Evolutionary conservation across 2,329 filamentous ascomycete genomes (phyloP), one percentile per base, ranked within the genome.

Genomic region (Pseudogymnoascus sp.): DNA sequence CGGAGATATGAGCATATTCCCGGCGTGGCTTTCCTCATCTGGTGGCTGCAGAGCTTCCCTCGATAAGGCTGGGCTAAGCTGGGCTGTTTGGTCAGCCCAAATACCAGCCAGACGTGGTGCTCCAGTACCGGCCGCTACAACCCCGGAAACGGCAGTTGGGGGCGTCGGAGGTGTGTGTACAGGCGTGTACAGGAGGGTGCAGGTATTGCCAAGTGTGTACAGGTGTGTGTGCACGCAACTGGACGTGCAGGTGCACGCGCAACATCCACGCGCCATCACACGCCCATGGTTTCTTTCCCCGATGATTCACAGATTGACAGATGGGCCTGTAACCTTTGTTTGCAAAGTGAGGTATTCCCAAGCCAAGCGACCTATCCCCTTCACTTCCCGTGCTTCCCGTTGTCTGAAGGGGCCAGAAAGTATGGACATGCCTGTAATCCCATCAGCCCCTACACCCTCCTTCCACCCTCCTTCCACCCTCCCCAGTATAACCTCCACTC

Each of bases 321-420:
- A 53, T 31, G 11, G 47, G n/a, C 28, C 28, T 31, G 28, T 31
- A n/a, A 7, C 3, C 44, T 28, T 28, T 16, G 47, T 53, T 11
- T 31, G 23, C 8, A 3, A 53, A 28, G 23, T 16, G 47, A 53
- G 8, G 25, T 53, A 18, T 53, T 53, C 25, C 7, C 6, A n/a
- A n/a, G 23, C 7, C 5, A 50, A 28, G 21, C 44, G 21, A 50
- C 12, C 5, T 38, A 21, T 28, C 44, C 23, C 23, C 44, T 53
- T 53, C 4, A 31, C 47, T 53, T 50, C 47, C 47, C 47, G 47
- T n/a, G 14, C 47, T 53, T 53, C 47, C 47, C 47, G 47, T 53
- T 31, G 47, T 53, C 23, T 53, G 7, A 11, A 28, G 14, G 10
- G 28, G 28, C 10, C 11, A 31, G 28, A 31, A 31, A 31, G 14